Conservation (phyloP, 805 yeast genomes). For the Starmerella stellata region DNA sequence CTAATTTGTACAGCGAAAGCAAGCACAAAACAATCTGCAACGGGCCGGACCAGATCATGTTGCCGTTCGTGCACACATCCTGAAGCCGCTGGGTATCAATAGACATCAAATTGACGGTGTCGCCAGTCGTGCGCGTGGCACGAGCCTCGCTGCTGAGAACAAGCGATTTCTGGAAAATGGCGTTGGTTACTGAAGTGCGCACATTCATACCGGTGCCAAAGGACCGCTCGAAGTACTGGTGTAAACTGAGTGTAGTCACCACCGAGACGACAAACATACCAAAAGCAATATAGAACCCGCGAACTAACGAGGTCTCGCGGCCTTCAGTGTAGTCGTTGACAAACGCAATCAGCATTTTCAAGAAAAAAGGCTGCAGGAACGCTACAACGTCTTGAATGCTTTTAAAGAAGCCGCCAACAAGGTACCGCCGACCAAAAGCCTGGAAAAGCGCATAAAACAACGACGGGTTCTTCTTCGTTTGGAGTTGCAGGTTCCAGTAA, state of each 20-base stretch:
- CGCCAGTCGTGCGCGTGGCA: constrained; percentile 61
- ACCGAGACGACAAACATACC: constrained; percentile 47
- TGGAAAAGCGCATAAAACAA: constrained; percentile 41
- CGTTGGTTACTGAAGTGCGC: constrained; percentile 40
- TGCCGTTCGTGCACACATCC: constrained; percentile 60
- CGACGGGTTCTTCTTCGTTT: constrained; percentile 27
- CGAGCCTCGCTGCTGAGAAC: constrained; percentile 49
- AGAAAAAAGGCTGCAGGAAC: constrained; percentile 71
- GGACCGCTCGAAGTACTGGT: constrained; percentile 41
- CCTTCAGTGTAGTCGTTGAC: constrained; percentile 30
- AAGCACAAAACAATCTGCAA: constrained; percentile 69
- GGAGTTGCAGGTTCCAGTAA: constrained; percentile 44
- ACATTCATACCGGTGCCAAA: constrained; percentile 45
- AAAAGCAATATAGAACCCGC: constrained; percentile 46
- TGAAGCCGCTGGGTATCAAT: constrained; percentile 83
- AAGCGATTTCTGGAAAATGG: constrained; percentile 55
- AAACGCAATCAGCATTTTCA: constrained; percentile 45
- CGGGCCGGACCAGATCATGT: constrained; percentile 83
- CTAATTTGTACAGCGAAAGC: constrained; percentile 45
- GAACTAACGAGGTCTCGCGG: constrained; percentile 26
- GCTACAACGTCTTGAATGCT: constrained; percentile 59
- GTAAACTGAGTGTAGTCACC: constrained; percentile 41
- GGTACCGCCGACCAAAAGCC: constrained; percentile 59
- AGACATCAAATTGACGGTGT: constrained; percentile 84
- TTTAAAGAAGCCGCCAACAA: constrained; percentile 57